Conservation (phyloP, 805 yeast genomes). For the Grigorovia humatica region DNA sequence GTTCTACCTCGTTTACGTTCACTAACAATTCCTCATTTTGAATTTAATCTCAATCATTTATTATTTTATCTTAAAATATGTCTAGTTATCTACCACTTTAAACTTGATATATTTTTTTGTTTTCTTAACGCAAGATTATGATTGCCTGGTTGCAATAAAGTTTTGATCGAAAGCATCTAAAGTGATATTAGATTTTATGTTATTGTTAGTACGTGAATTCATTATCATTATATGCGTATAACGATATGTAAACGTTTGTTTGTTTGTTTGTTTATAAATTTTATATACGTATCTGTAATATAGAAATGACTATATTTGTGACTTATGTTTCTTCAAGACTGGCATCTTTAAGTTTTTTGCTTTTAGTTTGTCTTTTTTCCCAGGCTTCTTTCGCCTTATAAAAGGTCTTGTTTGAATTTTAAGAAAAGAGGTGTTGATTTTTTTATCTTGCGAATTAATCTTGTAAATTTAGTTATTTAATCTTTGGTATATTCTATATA, state of each 20-base stretch:
- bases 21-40: background rate
- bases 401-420: too few species aligned
- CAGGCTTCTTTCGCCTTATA: too few species aligned
- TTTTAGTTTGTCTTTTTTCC: too few species aligned
- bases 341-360: too few species aligned
- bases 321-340: too few species aligned
- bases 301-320: background rate
- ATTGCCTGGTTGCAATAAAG: background rate
- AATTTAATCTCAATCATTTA: background rate
- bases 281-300: too few species aligned
- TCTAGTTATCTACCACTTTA: background rate
- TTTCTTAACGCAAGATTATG: background rate
- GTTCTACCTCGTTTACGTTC: background rate
- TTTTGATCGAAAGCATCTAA: background rate
- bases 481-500: background rate
- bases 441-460: too few species aligned
- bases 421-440: background rate
- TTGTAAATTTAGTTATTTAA: too few species aligned
- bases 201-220: background rate
- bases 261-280: background rate
- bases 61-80: background rate
- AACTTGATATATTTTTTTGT: background rate
- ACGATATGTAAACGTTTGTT: background rate
- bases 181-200: background rate
- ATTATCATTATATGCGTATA: background rate